Percentiles rank a stretch among this genome's conserved stretches.
Evolutionary conservation across 2,329 filamentous ascomycete genomes (phyloP).

Genomic region (Seiridium cupressi): DNA sequence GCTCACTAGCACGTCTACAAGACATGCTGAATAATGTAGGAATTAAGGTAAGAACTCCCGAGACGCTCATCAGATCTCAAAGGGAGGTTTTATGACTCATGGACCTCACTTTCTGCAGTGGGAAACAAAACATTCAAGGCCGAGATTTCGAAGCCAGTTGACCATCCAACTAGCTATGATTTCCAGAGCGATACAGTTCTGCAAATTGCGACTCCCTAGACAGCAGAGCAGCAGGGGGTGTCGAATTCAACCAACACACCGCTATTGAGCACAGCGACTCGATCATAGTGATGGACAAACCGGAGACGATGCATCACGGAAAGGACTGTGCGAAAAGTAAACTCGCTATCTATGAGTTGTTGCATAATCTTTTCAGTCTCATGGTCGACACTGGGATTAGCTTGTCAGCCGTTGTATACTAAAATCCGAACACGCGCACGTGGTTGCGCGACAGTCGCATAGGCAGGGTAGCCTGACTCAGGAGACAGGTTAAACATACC

Average conservation of each 20-base stretch:
- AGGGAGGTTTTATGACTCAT: no score
- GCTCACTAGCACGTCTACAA: no score
- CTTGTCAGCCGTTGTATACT: not conserved
- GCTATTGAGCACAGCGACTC: conserved; percentile 15
- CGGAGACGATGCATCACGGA: conserved; percentile 19
- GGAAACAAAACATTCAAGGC: no score
- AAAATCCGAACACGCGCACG: not conserved
- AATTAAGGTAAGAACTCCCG: no score
- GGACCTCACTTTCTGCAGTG: no score
- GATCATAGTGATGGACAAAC: conserved; percentile 16
- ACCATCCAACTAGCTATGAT: no score
- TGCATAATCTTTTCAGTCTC: not conserved
- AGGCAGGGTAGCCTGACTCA: no score
- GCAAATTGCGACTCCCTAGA: not conserved
- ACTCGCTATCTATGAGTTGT: conserved; percentile 17
- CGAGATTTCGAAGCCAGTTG: no score
- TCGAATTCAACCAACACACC: conserved; percentile 14
- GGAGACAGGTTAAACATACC: not conserved
- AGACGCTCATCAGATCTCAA: no score
- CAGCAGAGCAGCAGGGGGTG: conserved; percentile 13
- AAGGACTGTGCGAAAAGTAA: conserved; percentile 17
- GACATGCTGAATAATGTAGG: no score
- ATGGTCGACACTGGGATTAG: not conserved
- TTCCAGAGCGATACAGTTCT: not conserved
- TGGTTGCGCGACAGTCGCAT: no score